Base-by-base conservation (phyloP, 2,329 filamentous ascomycete species). In the Ophiosphaerella narmari region DNA sequence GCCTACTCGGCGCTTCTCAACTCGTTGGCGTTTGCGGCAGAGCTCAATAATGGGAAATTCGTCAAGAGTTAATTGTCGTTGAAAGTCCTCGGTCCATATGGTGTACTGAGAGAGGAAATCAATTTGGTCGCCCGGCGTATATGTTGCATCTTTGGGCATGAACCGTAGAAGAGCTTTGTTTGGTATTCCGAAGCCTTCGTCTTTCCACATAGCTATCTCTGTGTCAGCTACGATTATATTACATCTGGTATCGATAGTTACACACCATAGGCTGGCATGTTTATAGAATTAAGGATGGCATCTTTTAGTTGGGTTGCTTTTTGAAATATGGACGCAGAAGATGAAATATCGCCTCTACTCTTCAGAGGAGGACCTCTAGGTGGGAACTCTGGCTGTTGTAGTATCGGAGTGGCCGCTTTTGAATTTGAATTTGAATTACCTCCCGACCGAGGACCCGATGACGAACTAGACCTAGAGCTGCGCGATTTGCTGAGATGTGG, bases 261-360 rank as follows among this genome's bases (percentile, higher is more conserved):
- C 61, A 24, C 44, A 65, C 62, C 86, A 38, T 91, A 77, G 18
- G 90, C 86, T 0, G 89, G 89, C 66, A 90, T 85, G 53, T 85
- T 82, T 23, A 89, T 89, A 34, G 85, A 89, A 65, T 91, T 88
- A 6, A 93, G 75, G 14, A 92, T 78, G 1, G 88, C 88, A 66
- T 92, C 88, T 69, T 91, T 92, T 76, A 93, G 84, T 43, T 86
- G 78, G 7, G 83, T 84, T 46, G 89, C 83, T 67, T 91, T 93
- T 61, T 89, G 85, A 21, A 91, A 79, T 11, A 88, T 77, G 0
- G 87, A 87, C 0, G 87, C 85, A 2, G 83, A 78, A 47, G 79
- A 80, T 0, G 82, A 78, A n/a, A 79, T 70, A 5, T 80, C 75
- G 8, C 79, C 46, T 8, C 54, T 60, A 18, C 49, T 77, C 38